Conservation (phyloP, 2,329 filamentous ascomycete species). For the Hypoxylon sp. region DNA sequence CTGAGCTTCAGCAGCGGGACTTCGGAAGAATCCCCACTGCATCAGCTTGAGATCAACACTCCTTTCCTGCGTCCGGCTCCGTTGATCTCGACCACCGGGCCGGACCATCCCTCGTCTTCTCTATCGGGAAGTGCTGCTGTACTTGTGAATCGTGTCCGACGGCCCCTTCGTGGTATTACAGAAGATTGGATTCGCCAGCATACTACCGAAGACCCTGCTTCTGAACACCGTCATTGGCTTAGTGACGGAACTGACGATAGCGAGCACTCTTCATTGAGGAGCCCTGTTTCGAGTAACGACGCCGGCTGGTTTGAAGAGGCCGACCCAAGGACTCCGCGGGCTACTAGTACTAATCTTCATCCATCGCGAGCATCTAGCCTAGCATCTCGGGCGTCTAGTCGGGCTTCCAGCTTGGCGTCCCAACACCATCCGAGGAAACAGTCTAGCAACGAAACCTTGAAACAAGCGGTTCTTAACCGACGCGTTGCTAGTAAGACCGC, state of each 20-base stretch:
- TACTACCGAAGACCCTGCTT: slow-evolving; percentile 77
- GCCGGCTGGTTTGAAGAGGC: slow-evolving; percentile 65
- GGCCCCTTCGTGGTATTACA: slow-evolving; percentile 75
- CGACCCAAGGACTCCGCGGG: slow-evolving; percentile 64
- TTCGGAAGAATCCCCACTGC: slow-evolving; percentile 73
- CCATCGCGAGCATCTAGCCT: slow-evolving; percentile 50
- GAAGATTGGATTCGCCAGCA: slow-evolving; percentile 91
- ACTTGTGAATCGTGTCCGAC: slow-evolving; percentile 73
- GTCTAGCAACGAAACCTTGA: slow-evolving; percentile 71
- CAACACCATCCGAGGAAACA: slow-evolving; percentile 61
- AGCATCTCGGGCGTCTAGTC: slow-evolving; percentile 49
- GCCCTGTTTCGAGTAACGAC: slow-evolving; percentile 69
- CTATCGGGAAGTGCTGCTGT: slow-evolving; percentile 68
- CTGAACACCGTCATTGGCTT: slow-evolving; percentile 84
- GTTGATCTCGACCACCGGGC: slow-evolving; percentile 57
- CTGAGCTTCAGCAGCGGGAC: slow-evolving; percentile 71
- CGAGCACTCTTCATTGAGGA: slow-evolving; percentile 81
- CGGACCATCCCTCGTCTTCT: slow-evolving; percentile 56
- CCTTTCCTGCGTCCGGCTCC: slow-evolving; percentile 73
- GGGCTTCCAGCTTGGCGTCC: slow-evolving; percentile 49
- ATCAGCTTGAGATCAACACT: slow-evolving; percentile 73
- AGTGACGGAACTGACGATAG: slow-evolving; percentile 82
- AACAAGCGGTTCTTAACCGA: slow-evolving; percentile 56
- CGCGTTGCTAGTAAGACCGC: slow-evolving; percentile 36
- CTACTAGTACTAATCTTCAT: slow-evolving; percentile 54